phyloP scores from a whole-genome alignment of 164 flowering plant species.

The Sextonia rubra region DNA sequence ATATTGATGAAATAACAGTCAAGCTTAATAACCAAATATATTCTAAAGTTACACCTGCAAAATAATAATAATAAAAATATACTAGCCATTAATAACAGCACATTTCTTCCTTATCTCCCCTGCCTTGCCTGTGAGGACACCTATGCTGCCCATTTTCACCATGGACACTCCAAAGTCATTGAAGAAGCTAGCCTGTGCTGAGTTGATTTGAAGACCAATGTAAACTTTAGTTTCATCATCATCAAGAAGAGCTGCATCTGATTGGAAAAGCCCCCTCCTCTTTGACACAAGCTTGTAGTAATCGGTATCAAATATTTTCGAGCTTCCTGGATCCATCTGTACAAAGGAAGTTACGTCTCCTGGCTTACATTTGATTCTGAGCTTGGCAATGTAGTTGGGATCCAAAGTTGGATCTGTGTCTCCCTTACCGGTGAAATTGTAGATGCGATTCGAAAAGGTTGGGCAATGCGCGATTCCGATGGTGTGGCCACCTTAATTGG shows the following conservation, averaged over 20 bases:
- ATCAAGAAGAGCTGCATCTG: conserved; percentile 53
- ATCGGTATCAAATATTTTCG: conserved; percentile 30
- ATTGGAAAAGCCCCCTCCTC: conserved; percentile 45
- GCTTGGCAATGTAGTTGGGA: conserved; percentile 20
- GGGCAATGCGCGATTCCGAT: conserved; percentile 52
- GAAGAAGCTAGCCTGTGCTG: conserved; percentile 23
- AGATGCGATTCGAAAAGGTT: conserved; percentile 35
- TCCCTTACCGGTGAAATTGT: conserved; percentile 64
- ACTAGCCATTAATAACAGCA: conserved; percentile 7
- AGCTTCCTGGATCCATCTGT: conserved; percentile 66
- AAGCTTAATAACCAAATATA: too few relatives aligned
- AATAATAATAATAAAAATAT: too few relatives aligned
- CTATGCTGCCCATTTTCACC: conserved; percentile 51
- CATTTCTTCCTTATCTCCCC: conserved; percentile 52
- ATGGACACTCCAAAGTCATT: conserved; percentile 47
- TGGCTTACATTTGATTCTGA: conserved; percentile 35
- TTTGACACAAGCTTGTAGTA: conserved; percentile 37
- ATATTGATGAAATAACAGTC: too few relatives aligned
- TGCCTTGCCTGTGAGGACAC: conserved; percentile 36
- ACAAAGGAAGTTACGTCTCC: conserved; percentile 18
- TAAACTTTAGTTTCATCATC: conserved; percentile 31
- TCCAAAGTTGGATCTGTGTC: conserved; percentile 47
- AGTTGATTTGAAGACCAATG: conserved; percentile 22
- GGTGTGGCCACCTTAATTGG: conserved; percentile 48
- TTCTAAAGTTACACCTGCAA: too few relatives aligned